These are phyloP conservation scores for Apophysomyces variabilis DNA, from an alignment of 371 early-diverging fungal species.

Conservation along the genomic window DNA sequence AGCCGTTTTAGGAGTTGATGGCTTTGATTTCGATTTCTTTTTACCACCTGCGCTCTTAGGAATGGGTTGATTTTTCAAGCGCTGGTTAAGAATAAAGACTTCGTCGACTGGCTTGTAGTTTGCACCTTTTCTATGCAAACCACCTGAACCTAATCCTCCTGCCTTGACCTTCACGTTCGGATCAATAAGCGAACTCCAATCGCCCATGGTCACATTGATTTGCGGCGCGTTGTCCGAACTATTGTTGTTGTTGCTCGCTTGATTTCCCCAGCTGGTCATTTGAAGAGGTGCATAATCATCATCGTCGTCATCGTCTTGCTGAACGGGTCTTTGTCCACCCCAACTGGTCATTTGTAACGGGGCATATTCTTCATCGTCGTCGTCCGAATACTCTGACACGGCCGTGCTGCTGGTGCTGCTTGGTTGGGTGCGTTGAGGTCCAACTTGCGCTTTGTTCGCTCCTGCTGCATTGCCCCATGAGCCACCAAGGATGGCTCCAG, in stretches of 20 bases:
- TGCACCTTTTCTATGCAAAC: slow-evolving; percentile 48
- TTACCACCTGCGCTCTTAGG: slow-evolving; percentile 28
- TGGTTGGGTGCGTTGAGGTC: background rate
- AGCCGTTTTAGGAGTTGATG: slow-evolving; percentile 15
- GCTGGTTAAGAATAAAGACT: slow-evolving; percentile 40
- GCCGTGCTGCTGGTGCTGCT: slow-evolving; percentile 10
- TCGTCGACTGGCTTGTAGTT: slow-evolving; percentile 56
- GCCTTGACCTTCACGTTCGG: slow-evolving; percentile 41
- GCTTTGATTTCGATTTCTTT: slow-evolving; percentile 15
- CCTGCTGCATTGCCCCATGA: slow-evolving; percentile 10
- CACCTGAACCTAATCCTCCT: slow-evolving; percentile 48
- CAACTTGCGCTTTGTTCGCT: background rate
- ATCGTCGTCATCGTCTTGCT: slow-evolving; percentile 9
- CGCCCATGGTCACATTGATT: slow-evolving; percentile 30
- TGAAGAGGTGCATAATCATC: slow-evolving; percentile 22
- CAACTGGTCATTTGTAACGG: slow-evolving; percentile 25
- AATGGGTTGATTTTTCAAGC: slow-evolving; percentile 31
- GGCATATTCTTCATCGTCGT: slow-evolving; percentile 21
- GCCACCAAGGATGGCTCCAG: slow-evolving; percentile 6
- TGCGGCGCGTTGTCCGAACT: slow-evolving; percentile 27
- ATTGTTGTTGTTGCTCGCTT: background rate
- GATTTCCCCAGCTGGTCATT: slow-evolving; percentile 19
- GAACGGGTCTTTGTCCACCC: slow-evolving; percentile 17
- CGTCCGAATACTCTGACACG: slow-evolving; percentile 16
- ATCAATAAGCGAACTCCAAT: slow-evolving; percentile 48